A percentile compares a stretch with the other conserved stretches of the same genome.
These are phyloP conservation scores for Pseudogymnoascus sp. DNA, from an alignment of 2,329 filamentous ascomycete genomes.

Conservation along the genomic window DNA sequence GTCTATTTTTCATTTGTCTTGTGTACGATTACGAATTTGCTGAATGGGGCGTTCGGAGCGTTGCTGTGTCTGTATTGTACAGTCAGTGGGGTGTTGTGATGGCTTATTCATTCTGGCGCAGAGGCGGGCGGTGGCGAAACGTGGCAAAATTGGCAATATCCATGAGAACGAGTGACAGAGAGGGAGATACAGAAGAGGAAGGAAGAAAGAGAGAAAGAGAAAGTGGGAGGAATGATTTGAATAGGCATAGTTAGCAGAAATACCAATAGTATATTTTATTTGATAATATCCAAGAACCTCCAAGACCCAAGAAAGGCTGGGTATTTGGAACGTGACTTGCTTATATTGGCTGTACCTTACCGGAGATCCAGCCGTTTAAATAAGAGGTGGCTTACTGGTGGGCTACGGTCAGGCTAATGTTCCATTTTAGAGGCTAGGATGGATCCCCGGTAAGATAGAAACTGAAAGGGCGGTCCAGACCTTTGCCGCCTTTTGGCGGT, in stretches of 20 bases:
- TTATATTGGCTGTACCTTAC: background rate
- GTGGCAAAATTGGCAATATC: background rate
- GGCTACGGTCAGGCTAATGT: no score
- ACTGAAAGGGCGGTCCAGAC: no score
- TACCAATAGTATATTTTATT: slow-evolving; percentile 3
- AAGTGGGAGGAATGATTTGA: background rate
- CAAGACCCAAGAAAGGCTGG: background rate
- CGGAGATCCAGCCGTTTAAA: no score
- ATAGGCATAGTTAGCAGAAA: background rate
- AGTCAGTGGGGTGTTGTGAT: slow-evolving; percentile 1
- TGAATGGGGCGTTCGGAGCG: background rate
- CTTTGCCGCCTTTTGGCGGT: background rate
- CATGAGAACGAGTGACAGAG: background rate
- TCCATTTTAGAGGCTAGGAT: no score
- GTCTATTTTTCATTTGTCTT: background rate
- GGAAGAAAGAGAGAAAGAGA: background rate
- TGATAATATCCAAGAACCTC: background rate
- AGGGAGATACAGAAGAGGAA: background rate
- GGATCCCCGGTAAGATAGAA: no score
- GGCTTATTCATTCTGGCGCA: background rate
- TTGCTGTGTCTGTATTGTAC: background rate
- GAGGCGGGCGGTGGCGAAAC: background rate
- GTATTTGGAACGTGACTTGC: background rate
- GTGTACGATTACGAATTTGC: slow-evolving; percentile 2
- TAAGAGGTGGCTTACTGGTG: no score